Evolutionary conservation across 2,329 filamentous ascomycete species (phyloP).

Genomic region (Alternaria sp.): DNA sequence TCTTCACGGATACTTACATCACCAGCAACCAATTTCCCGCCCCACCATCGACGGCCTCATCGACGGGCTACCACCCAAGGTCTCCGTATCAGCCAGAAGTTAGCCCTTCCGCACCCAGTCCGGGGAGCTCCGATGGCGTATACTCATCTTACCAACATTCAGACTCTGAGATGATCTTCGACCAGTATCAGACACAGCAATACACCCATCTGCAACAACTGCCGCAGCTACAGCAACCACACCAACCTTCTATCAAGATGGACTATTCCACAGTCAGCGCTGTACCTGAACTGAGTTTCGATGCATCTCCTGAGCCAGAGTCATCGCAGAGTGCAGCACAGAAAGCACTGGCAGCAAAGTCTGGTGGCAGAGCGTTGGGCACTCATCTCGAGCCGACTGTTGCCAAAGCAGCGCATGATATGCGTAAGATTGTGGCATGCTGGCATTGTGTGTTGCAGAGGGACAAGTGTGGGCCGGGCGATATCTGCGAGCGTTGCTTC

Average conservation of each 20-base stretch:
- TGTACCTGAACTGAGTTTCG: constrained; percentile 27
- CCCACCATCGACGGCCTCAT: constrained; percentile 31
- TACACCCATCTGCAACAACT: constrained; percentile 7
- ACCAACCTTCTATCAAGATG: constrained; percentile 6
- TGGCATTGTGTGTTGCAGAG: constrained; percentile 58
- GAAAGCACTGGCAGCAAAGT: constrained; percentile 36
- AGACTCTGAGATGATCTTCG: constrained; percentile 30
- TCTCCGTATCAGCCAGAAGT: constrained; percentile 28
- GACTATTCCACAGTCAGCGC: constrained; percentile 12
- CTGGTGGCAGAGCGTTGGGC: constrained; percentile 48
- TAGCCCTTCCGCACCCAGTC: constrained; percentile 40
- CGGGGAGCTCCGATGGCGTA: constrained; percentile 38
- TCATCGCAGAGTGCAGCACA: constrained; percentile 18
- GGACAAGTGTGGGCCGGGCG: constrained; percentile 53
- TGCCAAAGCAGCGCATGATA: constrained; percentile 51
- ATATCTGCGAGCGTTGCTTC: constrained; percentile 48
- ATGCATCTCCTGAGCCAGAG: constrained; percentile 37
- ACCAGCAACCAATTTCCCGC: constrained; percentile 22
- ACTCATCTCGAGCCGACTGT: constrained; percentile 45
- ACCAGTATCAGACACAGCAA: constrained; percentile 20
- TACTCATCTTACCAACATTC: constrained; percentile 35
- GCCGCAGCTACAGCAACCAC: constrained; percentile 5
- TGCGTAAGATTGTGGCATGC: constrained; percentile 56
- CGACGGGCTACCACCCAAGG: constrained; percentile 22
- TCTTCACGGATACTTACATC: constrained; percentile 36